Conservation (phyloP, 1,284 basidiomycete species). For the Marasmius oreades region DNA sequence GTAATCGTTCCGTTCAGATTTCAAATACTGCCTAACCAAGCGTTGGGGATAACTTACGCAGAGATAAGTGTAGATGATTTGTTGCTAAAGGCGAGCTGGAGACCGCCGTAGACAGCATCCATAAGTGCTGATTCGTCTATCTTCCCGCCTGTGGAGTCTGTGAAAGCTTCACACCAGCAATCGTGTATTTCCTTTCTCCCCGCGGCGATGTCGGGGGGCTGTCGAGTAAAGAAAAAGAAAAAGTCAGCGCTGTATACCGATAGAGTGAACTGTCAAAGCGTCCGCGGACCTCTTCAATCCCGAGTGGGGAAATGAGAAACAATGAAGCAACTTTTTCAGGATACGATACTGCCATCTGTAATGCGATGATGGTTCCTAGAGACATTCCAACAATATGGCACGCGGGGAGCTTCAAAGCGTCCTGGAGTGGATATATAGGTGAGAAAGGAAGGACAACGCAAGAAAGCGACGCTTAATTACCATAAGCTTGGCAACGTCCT, state of each 20-base stretch:
- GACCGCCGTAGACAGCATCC: conserved; percentile 30
- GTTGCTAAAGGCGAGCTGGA: conserved; percentile 34
- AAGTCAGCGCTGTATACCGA: not conserved
- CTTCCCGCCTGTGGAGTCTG: conserved; percentile 15
- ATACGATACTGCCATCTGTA: conserved; percentile 9
- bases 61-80: conserved; percentile 23
- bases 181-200: conserved; percentile 33
- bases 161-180: conserved; percentile 28
- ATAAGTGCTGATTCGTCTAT: conserved; percentile 23
- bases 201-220: conserved; percentile 32
- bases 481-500: conserved; percentile 15
- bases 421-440: conserved; percentile 4
- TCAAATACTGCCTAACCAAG: not conserved
- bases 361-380: conserved; percentile 12
- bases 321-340: conserved; percentile 10
- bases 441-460: not conserved
- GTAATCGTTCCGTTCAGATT: not conserved
- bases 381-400: conserved; percentile 15
- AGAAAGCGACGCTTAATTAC: not conserved
- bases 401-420: conserved; percentile 14
- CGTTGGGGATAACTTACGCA: conserved; percentile 25
- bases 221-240: not conserved
- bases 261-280: not conserved
- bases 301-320: conserved; percentile 10
- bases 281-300: not conserved